Conservation (phyloP, 148 eudicot species). For the Cornus florida region DNA sequence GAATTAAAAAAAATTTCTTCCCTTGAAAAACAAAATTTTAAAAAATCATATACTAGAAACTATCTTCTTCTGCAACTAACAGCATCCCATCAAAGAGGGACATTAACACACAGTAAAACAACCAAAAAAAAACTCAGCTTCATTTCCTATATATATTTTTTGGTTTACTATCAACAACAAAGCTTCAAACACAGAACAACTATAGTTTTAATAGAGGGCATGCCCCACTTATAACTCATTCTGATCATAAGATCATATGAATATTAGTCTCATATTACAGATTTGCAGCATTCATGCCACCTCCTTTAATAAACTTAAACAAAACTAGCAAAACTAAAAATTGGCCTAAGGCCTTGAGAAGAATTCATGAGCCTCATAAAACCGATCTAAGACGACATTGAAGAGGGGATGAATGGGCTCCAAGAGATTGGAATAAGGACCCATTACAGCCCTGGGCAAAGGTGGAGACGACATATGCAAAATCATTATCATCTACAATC, state of each 20-base stretch:
- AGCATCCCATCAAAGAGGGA: too few species aligned
- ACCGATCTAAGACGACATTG: constrained; percentile 64
- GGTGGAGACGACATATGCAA: constrained; percentile 34
- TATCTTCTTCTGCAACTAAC: too few species aligned
- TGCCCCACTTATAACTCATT: background rate
- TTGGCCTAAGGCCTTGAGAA: constrained; percentile 35
- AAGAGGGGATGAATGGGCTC: constrained; percentile 73
- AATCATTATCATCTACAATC: too few species aligned
- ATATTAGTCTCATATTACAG: background rate
- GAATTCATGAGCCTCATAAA: constrained; percentile 53
- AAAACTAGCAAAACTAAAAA: background rate
- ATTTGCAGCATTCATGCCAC: background rate
- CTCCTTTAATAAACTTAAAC: background rate
- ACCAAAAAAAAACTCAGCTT: too few species aligned
- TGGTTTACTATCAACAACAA: background rate
- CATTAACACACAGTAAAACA: too few species aligned
- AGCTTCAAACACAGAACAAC: background rate
- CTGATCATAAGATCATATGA: background rate
- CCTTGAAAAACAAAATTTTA: too few species aligned
- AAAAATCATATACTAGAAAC: too few species aligned
- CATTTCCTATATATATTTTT: too few species aligned
- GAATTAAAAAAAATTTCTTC: too few species aligned
- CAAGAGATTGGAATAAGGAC: constrained; percentile 69
- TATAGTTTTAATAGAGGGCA: background rate
- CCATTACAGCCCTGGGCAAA: constrained; percentile 43